These are phyloP conservation scores for Bacterosira constricta DNA, from an alignment of 108 stramenopile species.

Conservation along the genomic window DNA sequence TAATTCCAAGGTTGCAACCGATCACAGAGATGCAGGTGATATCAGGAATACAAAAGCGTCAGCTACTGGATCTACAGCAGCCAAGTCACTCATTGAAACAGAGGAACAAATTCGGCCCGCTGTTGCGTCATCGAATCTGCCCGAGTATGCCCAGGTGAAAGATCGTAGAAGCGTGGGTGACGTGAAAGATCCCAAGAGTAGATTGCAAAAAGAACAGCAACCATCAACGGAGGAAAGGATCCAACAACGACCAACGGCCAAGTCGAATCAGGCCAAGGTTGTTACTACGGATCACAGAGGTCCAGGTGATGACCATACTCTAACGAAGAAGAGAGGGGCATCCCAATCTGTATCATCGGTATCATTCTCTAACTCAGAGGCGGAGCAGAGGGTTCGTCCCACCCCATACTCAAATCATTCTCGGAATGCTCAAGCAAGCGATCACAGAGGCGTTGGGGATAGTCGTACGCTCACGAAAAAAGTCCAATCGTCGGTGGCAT, in stretches of 20 bases:
- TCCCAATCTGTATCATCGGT: neutral
- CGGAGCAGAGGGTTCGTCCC: neutral
- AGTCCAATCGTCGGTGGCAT: neutral
- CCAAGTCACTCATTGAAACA: neutral
- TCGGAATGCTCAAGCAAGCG: neutral
- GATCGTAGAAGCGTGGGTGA: conserved; percentile 4
- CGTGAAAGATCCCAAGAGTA: neutral
- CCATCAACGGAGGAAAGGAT: no score
- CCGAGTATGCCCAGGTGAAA: neutral
- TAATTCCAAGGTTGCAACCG: neutral
- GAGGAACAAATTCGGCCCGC: neutral
- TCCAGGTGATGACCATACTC: neutral
- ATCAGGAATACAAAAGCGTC: neutral
- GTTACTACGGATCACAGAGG: conserved; percentile 12
- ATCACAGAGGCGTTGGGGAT: conserved; percentile 2
- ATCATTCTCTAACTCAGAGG: neutral
- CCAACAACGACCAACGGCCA: neutral
- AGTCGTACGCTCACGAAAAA: conserved; percentile 1
- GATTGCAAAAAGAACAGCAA: no score
- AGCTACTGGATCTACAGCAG: neutral
- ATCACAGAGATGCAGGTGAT: neutral
- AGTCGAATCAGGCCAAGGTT: neutral
- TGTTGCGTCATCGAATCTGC: neutral
- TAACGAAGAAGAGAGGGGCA: neutral
- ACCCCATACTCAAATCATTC: neutral